phyloP scores from a whole-genome alignment of 75 land plant genomes.

The Adiantum capillusveneris region DNA sequence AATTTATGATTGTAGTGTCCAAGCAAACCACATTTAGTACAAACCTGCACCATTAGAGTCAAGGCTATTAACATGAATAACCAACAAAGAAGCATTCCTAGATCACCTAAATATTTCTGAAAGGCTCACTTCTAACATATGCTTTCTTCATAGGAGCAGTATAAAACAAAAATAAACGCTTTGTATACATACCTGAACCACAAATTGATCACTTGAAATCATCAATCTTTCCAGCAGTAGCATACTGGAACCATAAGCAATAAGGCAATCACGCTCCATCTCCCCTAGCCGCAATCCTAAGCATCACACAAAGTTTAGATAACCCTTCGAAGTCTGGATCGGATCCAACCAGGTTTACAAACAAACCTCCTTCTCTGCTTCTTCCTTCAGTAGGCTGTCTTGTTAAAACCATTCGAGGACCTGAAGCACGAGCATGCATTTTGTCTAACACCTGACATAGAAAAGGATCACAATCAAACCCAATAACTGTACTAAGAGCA shows the following conservation, averaged over 20 bases:
- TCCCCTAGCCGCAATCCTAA: conserved; percentile 91
- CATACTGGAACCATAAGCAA: conserved; percentile 99
- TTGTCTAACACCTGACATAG: conserved; percentile 87
- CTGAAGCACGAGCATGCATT: conserved; percentile 95
- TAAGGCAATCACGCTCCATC: conserved; percentile 99
- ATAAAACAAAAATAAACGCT: too few relatives aligned
- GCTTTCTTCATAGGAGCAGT: too few relatives aligned
- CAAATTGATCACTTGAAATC: conserved; percentile 98
- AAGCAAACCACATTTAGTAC: conserved; percentile 88
- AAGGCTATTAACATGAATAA: too few relatives aligned
- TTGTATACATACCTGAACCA: conserved; percentile 76
- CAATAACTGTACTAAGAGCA: too few relatives aligned
- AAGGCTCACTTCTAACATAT: too few relatives aligned
- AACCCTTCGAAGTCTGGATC: too few relatives aligned
- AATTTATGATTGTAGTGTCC: conserved; percentile 85
- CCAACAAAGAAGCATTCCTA: too few relatives aligned
- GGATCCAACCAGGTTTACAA: background rate
- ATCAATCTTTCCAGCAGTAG: conserved; percentile 87
- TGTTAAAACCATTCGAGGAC: conserved; percentile 84
- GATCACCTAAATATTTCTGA: too few relatives aligned
- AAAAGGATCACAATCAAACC: too few relatives aligned
- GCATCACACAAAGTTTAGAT: background rate
- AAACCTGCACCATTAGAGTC: conserved; percentile 81
- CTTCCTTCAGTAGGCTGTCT: conserved; percentile 99
- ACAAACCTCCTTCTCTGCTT: conserved; percentile 87